Evolutionary conservation across 352 stramenopile species (phyloP).

Genomic region (Pythium aquatile): DNA sequence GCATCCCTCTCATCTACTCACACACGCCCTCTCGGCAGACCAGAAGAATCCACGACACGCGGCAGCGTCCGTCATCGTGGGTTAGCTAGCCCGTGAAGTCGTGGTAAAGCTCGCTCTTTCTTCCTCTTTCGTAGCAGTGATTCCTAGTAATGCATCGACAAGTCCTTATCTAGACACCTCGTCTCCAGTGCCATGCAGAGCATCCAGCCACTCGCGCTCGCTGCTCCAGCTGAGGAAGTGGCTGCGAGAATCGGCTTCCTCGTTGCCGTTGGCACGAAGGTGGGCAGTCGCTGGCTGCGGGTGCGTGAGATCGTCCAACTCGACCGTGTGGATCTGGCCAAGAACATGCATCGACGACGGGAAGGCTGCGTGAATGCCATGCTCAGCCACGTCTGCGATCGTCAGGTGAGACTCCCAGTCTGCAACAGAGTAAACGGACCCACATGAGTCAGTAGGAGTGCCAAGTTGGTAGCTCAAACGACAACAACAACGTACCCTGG

Average conservation of each 20-base stretch:
- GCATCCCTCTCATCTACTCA: background rate
- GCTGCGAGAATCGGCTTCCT: background rate
- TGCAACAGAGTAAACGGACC: background rate
- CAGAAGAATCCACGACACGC: too few relatives aligned
- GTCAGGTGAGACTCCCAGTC: slow-evolving; percentile 20
- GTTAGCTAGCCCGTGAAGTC: too few relatives aligned
- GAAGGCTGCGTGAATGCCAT: slow-evolving; percentile 30
- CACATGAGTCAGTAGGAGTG: background rate
- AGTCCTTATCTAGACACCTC: slow-evolving; percentile 3
- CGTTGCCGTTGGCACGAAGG: slow-evolving; percentile 6
- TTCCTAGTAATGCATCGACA: slow-evolving; percentile 16
- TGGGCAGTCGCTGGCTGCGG: slow-evolving; percentile 9
- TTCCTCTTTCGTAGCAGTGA: slow-evolving; percentile 6
- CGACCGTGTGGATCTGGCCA: slow-evolving; percentile 5
- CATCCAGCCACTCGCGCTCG: background rate
- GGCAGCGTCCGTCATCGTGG: too few relatives aligned
- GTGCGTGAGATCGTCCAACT: slow-evolving; percentile 25
- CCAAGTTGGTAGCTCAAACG: background rate
- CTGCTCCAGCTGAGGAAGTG: background rate
- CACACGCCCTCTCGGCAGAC: background rate
- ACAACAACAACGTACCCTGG: slow-evolving; percentile 20
- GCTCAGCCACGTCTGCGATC: slow-evolving; percentile 26
- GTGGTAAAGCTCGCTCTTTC: background rate
- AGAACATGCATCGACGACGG: slow-evolving; percentile 19
- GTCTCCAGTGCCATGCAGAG: background rate